Base-by-base conservation (phyloP, 306 rosid genomes). In the Malus sylvestris region DNA sequence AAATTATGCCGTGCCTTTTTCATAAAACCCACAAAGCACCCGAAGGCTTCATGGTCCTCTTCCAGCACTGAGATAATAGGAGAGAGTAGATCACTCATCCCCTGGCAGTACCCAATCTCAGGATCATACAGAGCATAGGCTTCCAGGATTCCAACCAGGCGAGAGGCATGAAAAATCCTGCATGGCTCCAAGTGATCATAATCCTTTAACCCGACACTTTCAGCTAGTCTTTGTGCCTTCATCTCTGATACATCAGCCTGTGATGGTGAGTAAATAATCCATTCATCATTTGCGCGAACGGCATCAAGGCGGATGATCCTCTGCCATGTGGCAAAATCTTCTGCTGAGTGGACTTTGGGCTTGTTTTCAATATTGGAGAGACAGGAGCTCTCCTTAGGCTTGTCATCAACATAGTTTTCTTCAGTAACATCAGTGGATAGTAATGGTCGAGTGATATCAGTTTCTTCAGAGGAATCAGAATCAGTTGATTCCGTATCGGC, bases 11-110 rank as follows among this genome's bases (percentile, higher is more conserved):
- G 75, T 7, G 81, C 81, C 74, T 59, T 77, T 46, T 77, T 77
- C 81, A 77, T 77, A 59, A 77, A 77, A 42, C 81, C 76, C 61
- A 77, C 81, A 70, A 77, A 77, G 75, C 81, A 77, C 81, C 81
- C 70, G 75, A 77, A 77, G 51, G 81, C 81, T 70, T 58, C 81
- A 60, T 70, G 49, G 62, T 77, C 81, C 70, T 69, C 81, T 77
- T 77, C 81, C 81, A 77, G 29, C 38, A 77, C 75, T 45, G 81
- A 77, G 53, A 77, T 70, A 16, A 77, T 70, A n/a, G 81, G 81
- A 45, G 76, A 69, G 32, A 77, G 81, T 30, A 77, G 81, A 22
- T 77, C 81, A 23, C 81, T 77, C 81, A 77, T 77, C 69, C 81
- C 81, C 49, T 77, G 81, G 70, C 81, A 77, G 75, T 77, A 77